Evolutionary conservation across 306 rosid species (phyloP), one percentile per base, ranked within the genome.

Genomic region (Vigna mungo): DNA sequence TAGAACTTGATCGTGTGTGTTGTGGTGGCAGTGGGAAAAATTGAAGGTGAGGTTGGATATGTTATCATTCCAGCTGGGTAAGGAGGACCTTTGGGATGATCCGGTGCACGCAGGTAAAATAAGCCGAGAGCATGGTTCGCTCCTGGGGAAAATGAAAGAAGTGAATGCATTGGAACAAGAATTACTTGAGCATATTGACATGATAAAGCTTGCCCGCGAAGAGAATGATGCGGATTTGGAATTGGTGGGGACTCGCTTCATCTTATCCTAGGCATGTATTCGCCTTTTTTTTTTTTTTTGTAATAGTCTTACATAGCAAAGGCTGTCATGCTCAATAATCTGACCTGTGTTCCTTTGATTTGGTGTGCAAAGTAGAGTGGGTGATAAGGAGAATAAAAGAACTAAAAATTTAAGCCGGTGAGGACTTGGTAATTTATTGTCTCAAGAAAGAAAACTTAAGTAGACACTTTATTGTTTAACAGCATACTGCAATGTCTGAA

Each of bases 121-220:
- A 54, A 95, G 96, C 80, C 86, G 94, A n/a, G 98, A 92, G 81
- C 96, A 95, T 25, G 99, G 99, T 20, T 89, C 97, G 0, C 87
- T 95, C 9, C 27, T 87, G 58, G 97, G 96, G 62, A 95, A 92
- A 84, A 78, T 92, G 91, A 91, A 92, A 78, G 92, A 87, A 84
- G 96, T 95, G 48, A 89, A 77, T 80, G 90, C 88, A 17, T 90
- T 91, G 81, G 98, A 92, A 81, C 85, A 68, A 54, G 98, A 92
- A 74, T 83, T 95, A 65, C 90, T 95, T 6, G 98, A 92, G 81
- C 96, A 95, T 86, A 74, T 95, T 76, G 97, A 95, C 82, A 89
- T 95, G 94, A 85, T 95, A 41, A 95, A 86, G 88, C 96, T 92
- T 71, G 97, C 97, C 61, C 88, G 87, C 4, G 96, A 89, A 80